Evolutionary conservation across 2,329 filamentous ascomycete species (phyloP).

Genomic region (Geosmithia putterillii): DNA sequence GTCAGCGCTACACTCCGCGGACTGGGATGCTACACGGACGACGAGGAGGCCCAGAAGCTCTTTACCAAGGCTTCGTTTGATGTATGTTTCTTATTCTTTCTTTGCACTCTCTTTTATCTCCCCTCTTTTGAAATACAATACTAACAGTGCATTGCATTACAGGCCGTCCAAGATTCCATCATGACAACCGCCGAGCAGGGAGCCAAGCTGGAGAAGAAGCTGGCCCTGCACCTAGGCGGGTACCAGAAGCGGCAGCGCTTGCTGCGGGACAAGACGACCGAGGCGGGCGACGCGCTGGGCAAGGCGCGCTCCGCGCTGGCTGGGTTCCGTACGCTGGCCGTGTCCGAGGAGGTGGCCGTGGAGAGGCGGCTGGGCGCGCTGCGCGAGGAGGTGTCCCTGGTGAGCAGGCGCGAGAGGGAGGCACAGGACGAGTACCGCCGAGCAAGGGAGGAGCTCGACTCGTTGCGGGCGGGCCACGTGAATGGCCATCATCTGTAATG

Average conservation of each 20-base stretch:
- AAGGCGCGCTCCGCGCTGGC: conserved; percentile 62
- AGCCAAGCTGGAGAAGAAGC: conserved; percentile 86
- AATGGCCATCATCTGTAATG: conserved; percentile 27
- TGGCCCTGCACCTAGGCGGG: conserved; percentile 75
- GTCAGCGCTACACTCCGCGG: conserved; percentile 57
- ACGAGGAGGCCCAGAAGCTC: conserved; percentile 53
- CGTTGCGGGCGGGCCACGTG: conserved; percentile 27
- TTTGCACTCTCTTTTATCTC: neutral
- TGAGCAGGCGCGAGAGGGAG: conserved; percentile 74
- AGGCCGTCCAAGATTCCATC: conserved; percentile 63
- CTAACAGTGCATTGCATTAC: conserved; percentile 3
- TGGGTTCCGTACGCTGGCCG: conserved; percentile 62
- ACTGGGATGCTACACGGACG: conserved; percentile 67
- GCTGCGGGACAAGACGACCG: conserved; percentile 65
- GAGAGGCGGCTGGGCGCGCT: conserved; percentile 58
- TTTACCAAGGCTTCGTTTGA: conserved; percentile 63
- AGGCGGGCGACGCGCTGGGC: conserved; percentile 62
- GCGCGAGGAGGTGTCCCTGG: conserved; percentile 70
- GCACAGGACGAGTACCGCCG: conserved; percentile 76
- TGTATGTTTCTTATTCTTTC: conserved; percentile 31
- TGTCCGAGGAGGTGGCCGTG: conserved; percentile 70
- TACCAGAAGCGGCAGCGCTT: conserved; percentile 80
- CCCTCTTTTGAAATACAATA: neutral
- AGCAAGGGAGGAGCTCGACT: conserved; percentile 65
- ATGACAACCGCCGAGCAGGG: conserved; percentile 64